phyloP scores from a whole-genome alignment of 2,329 filamentous ascomycete genomes.

The Tricladium varicosporioides region DNA sequence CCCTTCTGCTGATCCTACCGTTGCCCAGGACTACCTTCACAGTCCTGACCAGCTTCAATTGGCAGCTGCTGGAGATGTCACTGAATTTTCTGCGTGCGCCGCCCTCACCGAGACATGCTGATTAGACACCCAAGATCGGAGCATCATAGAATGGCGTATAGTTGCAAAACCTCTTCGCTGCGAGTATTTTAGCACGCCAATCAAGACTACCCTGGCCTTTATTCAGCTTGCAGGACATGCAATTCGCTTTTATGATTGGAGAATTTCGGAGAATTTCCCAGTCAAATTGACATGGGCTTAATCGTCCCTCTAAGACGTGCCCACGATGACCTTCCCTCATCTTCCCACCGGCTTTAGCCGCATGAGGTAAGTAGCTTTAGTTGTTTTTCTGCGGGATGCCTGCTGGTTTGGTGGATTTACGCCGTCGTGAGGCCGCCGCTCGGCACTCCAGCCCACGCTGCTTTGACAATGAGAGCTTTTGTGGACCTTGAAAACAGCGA shows the following conservation, averaged over 20 bases:
- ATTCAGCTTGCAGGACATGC: not conserved
- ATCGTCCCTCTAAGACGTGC: not conserved
- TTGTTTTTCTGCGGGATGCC: not conserved
- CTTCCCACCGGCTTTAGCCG: not conserved
- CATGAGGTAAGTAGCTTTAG: constrained; percentile 1
- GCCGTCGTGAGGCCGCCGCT: not conserved
- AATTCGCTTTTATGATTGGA: not conserved
- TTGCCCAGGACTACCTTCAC: not conserved
- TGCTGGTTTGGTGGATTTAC: not conserved
- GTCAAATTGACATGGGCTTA: not conserved
- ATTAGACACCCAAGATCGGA: not conserved
- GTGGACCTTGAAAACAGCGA: not conserved
- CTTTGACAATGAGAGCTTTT: not conserved
- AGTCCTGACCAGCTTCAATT: too few relatives aligned
- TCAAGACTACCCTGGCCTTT: not conserved
- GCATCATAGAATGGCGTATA: not conserved
- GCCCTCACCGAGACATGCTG: not conserved
- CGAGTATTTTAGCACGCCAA: not conserved
- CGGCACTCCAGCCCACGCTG: constrained; percentile 1
- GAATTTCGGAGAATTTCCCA: not conserved
- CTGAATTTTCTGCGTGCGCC: not conserved
- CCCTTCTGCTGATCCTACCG: not conserved
- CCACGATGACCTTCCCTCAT: not conserved
- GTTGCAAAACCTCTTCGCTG: not conserved
- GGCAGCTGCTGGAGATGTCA: too few relatives aligned